Conservation (phyloP, 2,329 filamentous ascomycete species). For the Aspergillus fumigatus region DNA sequence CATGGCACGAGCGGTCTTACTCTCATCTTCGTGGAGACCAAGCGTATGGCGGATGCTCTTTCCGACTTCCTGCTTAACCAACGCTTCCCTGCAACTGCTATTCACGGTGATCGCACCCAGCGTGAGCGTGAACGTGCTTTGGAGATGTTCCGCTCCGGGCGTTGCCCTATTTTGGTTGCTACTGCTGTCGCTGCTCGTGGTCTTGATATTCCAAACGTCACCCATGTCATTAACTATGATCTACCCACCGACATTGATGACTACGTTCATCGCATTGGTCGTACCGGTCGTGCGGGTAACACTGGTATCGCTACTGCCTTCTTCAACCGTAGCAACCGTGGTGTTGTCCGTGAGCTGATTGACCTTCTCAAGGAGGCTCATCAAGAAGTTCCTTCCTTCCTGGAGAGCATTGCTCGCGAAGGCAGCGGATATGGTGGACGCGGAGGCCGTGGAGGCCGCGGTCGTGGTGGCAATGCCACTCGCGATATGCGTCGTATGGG, state of each 20-base stretch:
- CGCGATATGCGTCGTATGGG: constrained; percentile 83
- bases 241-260: constrained; percentile 98
- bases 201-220: constrained; percentile 93
- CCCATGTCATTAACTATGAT: constrained; percentile 98
- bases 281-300: constrained; percentile 99
- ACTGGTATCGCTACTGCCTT: constrained; percentile 97
- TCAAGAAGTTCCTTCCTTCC: constrained; percentile 89
- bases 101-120: constrained; percentile 97
- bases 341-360: constrained; percentile 91
- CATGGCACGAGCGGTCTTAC: constrained; percentile 78
- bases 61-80: constrained; percentile 99
- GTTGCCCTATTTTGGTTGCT: constrained; percentile 93
- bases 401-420: constrained; percentile 96
- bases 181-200: constrained; percentile 91
- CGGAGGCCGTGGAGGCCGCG: constrained; percentile 69
- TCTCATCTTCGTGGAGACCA: constrained; percentile 98
- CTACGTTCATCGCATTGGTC: constrained; percentile 98
- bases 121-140: constrained; percentile 97
- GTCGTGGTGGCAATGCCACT: constrained; percentile 59
- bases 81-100: constrained; percentile 95
- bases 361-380: constrained; percentile 99
- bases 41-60: constrained; percentile 97
- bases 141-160: constrained; percentile 93
- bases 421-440: constrained; percentile 74
- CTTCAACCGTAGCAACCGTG: constrained; percentile 99